phyloP scores from a whole-genome alignment of 306 rosid species.

The Geum urbanum region DNA sequence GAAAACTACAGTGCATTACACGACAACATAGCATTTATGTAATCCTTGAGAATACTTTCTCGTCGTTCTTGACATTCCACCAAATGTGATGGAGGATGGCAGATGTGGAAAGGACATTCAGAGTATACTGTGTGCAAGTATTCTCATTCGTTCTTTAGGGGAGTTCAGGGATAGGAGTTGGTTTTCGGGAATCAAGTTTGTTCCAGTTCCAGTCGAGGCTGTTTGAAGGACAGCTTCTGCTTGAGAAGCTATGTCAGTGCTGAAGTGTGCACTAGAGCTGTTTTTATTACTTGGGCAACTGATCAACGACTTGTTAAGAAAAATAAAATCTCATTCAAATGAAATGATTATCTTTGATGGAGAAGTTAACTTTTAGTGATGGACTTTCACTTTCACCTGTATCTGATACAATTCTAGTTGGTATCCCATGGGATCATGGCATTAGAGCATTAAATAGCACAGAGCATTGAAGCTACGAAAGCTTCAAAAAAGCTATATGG shows the following conservation, averaged over 20 bases:
- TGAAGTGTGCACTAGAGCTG: not conserved
- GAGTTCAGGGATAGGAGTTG: not conserved
- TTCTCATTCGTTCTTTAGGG: slow-evolving; percentile 14
- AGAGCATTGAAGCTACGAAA: not conserved
- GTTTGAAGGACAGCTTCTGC: not conserved
- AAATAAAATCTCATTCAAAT: not conserved
- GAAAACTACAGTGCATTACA: not conserved
- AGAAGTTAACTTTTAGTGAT: not conserved
- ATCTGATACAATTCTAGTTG: not conserved
- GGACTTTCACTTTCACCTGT: not conserved
- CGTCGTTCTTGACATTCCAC: not conserved
- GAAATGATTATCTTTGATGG: not conserved
- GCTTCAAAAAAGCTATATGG: not conserved
- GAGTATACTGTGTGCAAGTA: not conserved
- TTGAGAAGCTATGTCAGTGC: not conserved
- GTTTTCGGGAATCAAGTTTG: not conserved
- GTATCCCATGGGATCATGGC: not conserved
- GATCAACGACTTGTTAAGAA: not conserved
- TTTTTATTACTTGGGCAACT: not conserved
- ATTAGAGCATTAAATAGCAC: not conserved
- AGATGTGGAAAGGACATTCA: not conserved
- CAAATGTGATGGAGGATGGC: not conserved
- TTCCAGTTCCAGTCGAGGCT: not conserved
- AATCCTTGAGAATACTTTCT: not conserved
- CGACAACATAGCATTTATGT: not conserved